phyloP scores from a whole-genome alignment of 805 yeast species.

The Kazachstania africana region DNA sequence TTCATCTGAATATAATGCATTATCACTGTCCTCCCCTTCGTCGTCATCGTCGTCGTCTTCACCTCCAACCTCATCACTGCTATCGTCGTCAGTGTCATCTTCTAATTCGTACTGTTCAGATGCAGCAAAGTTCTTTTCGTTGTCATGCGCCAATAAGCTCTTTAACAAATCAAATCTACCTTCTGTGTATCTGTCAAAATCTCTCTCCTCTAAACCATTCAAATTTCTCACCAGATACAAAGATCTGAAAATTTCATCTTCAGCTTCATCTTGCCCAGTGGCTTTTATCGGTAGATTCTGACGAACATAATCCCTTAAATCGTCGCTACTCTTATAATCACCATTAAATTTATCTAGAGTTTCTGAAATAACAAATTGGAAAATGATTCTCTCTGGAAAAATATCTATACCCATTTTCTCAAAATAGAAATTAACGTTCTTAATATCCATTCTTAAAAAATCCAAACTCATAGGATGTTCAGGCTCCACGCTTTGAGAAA shows the following conservation, averaged over 20 bases:
- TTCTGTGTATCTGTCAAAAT: slow-evolving; percentile 62
- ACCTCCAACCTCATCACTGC: slow-evolving; percentile 20
- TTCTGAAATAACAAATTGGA: slow-evolving; percentile 59
- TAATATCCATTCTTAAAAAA: slow-evolving; percentile 93
- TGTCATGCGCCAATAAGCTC: slow-evolving; percentile 41
- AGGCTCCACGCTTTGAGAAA: slow-evolving; percentile 94
- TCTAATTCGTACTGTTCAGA: slow-evolving; percentile 12
- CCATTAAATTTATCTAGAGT: slow-evolving; percentile 31
- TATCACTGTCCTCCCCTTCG: slow-evolving; percentile 18
- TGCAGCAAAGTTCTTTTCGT: slow-evolving; percentile 17
- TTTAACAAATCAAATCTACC: slow-evolving; percentile 75
- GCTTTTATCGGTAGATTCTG: slow-evolving; percentile 45
- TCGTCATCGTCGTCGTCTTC: slow-evolving; percentile 19
- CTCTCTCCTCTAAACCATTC: slow-evolving; percentile 82
- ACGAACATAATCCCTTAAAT: slow-evolving; percentile 29
- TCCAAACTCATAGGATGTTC: slow-evolving; percentile 96
- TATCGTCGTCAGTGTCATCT: slow-evolving; percentile 18
- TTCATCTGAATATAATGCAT: slow-evolving; percentile 26
- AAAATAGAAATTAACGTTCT: slow-evolving; percentile 86
- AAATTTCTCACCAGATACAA: slow-evolving; percentile 66
- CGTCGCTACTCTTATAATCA: slow-evolving; percentile 21
- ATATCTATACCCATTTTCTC: slow-evolving; percentile 59
- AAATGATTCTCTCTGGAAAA: slow-evolving; percentile 71
- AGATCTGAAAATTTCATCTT: slow-evolving; percentile 82
- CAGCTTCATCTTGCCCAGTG: slow-evolving; percentile 43